Evolutionary conservation across 441 rosid genomes (phyloP), one percentile per base, ranked within the genome.

Genomic region (Monsonia emarginata): DNA sequence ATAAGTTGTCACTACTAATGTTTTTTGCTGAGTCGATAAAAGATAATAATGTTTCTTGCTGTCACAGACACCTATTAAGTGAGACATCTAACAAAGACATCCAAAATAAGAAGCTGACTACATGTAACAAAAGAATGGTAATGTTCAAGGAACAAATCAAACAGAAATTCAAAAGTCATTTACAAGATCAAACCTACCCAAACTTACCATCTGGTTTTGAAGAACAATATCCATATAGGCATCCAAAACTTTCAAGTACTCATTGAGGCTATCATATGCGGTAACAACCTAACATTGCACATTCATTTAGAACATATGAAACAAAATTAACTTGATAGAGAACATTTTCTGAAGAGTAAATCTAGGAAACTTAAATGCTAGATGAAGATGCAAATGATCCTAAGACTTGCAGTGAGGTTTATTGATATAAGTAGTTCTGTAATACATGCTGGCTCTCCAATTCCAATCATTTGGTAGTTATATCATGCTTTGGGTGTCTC

Each of bases 191-290:
- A 67, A 28, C 11, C 26, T 71, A 69, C 67, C 54, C 22, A 69
- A 65, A 67, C 81, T 78, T 74, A 90, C 96, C 95, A 88, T 82
- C 71, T 86, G 80, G 81, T 85, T 75, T 75, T 85, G 94, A 75
- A 92, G 85, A 69, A 90, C 69, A 65, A 92, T 79, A 72, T 88
- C 98, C 65, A 87, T 71, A 77, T 82, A 92, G 72, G 94, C 85
- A 72, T 92, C 98, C 71, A 83, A 84, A 74, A 90, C 85, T 73
- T 66, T 88, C 77, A 92, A 70, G 83, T 82, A 88, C 72, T 85
- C 87, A 76, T 82, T 82, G 70, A 86, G 88, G 74, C 74, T 69
- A 65, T 81, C 83, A 74, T 79, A 83, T 69, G 80, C 78, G 69
- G 75, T 72, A 65, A 81, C 81, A 73, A 66, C 90, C 97, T 90